Evolutionary conservation across 163 green algal species (phyloP).

Genomic region (Scenedesmus sp.): DNA sequence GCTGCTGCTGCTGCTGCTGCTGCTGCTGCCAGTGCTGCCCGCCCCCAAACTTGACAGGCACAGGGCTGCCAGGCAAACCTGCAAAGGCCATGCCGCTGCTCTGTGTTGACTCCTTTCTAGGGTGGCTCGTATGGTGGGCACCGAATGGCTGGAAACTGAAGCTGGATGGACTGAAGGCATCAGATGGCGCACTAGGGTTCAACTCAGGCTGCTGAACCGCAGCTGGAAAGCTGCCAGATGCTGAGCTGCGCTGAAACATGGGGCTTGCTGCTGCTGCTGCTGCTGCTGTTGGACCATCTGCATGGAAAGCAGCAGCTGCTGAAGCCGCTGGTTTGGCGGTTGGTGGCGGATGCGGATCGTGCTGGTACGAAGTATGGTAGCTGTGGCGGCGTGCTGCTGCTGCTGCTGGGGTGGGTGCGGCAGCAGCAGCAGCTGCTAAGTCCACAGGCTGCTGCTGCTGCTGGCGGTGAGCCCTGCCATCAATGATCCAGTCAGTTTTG

Average conservation of each 20-base stretch:
- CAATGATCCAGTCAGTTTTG: background rate
- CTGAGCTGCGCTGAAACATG: background rate
- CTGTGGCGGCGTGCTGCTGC: background rate
- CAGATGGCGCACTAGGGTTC: background rate
- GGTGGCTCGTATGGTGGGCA: no score
- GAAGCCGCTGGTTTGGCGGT: background rate
- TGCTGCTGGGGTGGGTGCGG: background rate
- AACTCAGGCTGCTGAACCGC: background rate
- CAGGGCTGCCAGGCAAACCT: background rate
- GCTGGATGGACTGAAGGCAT: background rate
- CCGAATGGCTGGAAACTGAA: background rate
- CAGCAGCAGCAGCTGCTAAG: background rate
- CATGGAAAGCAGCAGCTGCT: background rate
- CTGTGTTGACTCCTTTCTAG: background rate
- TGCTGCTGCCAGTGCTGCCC: conserved; percentile 5
- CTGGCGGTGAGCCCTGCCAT: background rate
- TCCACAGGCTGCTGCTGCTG: background rate
- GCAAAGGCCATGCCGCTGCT: background rate
- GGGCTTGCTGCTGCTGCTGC: background rate
- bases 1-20: conserved; percentile 34
- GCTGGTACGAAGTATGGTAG: background rate
- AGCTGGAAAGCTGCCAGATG: no score
- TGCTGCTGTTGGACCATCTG: background rate
- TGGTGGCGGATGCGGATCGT: background rate
- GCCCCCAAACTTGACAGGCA: background rate